Conservation (phyloP, 129 eudicot species). For the Tagetes patula region DNA sequence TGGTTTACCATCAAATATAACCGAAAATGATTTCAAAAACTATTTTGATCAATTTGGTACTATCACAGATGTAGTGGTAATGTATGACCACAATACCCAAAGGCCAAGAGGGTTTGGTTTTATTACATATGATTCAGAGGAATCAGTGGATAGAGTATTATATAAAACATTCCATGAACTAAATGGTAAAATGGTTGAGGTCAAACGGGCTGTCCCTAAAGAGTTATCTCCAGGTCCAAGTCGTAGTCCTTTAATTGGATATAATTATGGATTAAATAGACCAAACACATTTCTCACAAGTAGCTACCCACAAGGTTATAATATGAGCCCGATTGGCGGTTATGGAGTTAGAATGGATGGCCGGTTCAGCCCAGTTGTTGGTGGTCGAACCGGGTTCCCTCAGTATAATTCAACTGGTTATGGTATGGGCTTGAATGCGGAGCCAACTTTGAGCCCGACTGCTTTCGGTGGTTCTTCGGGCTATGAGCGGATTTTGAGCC, state of each 20-base stretch:
- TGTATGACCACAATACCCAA: slow-evolving; percentile 92
- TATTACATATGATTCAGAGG: slow-evolving; percentile 79
- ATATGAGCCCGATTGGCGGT: slow-evolving; percentile 55
- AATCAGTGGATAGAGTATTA: slow-evolving; percentile 67
- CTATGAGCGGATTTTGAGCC: slow-evolving; percentile 57
- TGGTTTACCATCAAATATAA: slow-evolving; percentile 82
- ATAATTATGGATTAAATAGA: slow-evolving; percentile 48
- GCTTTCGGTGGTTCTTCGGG: slow-evolving; percentile 58
- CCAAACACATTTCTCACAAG: slow-evolving; percentile 48
- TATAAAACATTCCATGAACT: slow-evolving; percentile 79
- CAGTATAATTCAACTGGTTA: slow-evolving; percentile 67
- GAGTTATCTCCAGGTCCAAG: slow-evolving; percentile 71
- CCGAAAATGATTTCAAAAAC: slow-evolving; percentile 71
- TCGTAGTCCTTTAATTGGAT: slow-evolving; percentile 64
- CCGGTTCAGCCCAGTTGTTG: slow-evolving; percentile 54
- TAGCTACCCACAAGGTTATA: slow-evolving; percentile 68
- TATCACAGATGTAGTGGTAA: slow-evolving; percentile 76
- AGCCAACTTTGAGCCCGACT: slow-evolving; percentile 52
- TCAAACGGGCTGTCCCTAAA: slow-evolving; percentile 87
- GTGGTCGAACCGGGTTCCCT: slow-evolving; percentile 57
- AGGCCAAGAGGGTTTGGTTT: slow-evolving; percentile 94
- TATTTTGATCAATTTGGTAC: slow-evolving; percentile 88
- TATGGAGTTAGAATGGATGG: slow-evolving; percentile 72
- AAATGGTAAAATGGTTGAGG: slow-evolving; percentile 85
- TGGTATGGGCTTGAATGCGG: slow-evolving; percentile 62